These are phyloP conservation scores for Tulasnella sp. DNA, from an alignment of 768 basidiomycete genomes.

Conservation along the genomic window DNA sequence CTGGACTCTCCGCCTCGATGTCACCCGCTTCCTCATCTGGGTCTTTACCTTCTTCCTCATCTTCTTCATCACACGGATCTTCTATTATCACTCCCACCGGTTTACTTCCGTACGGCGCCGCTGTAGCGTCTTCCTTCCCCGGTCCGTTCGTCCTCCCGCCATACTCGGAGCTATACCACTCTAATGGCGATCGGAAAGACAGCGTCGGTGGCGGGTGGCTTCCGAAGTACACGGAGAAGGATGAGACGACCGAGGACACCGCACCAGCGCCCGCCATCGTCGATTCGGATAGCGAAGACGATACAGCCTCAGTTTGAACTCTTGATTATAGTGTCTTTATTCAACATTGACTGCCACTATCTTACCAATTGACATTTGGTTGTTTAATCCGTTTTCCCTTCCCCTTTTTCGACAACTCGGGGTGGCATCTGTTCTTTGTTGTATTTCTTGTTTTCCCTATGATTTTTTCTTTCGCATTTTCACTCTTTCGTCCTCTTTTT, in stretches of 20 bases:
- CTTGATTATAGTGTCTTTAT: not conserved
- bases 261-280: not conserved
- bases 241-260: not conserved
- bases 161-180: constrained; percentile 68
- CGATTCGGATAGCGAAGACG: not conserved
- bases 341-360: too few species aligned
- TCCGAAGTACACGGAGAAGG: constrained; percentile 14
- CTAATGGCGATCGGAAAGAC: constrained; percentile 45
- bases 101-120: not conserved
- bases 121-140: constrained; percentile 23
- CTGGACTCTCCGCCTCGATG: constrained; percentile 40
- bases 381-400: too few species aligned
- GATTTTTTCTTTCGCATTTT: too few species aligned
- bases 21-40: constrained; percentile 28
- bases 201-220: constrained; percentile 9
- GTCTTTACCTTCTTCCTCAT: constrained; percentile 3
- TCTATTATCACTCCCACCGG: not conserved
- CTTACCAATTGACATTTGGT: too few species aligned
- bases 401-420: too few species aligned
- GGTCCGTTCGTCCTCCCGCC: constrained; percentile 41
- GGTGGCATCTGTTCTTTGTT: too few species aligned
- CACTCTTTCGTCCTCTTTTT: too few species aligned
- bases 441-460: too few species aligned
- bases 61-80: not conserved
- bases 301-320: not conserved